Base-by-base conservation (phyloP, 1,284 basidiomycete genomes). In the Trichosporon sp. region DNA sequence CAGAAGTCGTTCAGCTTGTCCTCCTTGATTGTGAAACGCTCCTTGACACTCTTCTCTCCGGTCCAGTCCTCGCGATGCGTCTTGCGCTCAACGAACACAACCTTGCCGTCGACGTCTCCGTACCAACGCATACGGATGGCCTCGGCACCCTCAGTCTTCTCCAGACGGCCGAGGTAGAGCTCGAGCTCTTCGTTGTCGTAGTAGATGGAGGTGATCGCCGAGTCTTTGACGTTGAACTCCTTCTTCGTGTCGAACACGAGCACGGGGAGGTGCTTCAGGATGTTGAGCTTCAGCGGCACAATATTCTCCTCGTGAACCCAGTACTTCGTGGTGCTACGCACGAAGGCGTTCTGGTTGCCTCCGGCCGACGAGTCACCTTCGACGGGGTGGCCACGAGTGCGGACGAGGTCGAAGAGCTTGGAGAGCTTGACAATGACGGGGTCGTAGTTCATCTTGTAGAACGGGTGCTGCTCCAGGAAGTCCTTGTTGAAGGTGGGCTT, bases 21-120 rank as follows among this genome's bases (percentile, higher is more conserved):
- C 82, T 98, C 96, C 83, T 97, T 96, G 84, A 99, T 91, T 1
- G 94, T 91, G 85, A 99, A 98, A 8, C 96, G 93, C 32, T 96
- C 93, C 84, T 99, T 99, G 80, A 99, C 96, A 18, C 93, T 96
- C 84, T 98, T 99, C 83, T 99, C 96, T 35, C 96, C 96, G 0
- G 97, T 99, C 96, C 97, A 99, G 82, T 99, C 96, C 84, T 99
- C 96, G 65, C 95, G 88, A 80, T 99, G 96, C 0, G 97, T 99
- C 85, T 99, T 99, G 70, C 97, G 92, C 86, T 99, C 96, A 58
- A 99, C 94, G 77, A 98, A 99, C 70, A 92, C 91, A 13, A 91
- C 83, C 72, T 90, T 92, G 69, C 87, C 88, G 76, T 89, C 87
- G 75, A 90, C 90, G 77, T 95, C 95, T n/a, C 96, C 97, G 81